Base-by-base conservation (phyloP, 2,329 filamentous ascomycete species). In the Mycosphaerella sp. region DNA sequence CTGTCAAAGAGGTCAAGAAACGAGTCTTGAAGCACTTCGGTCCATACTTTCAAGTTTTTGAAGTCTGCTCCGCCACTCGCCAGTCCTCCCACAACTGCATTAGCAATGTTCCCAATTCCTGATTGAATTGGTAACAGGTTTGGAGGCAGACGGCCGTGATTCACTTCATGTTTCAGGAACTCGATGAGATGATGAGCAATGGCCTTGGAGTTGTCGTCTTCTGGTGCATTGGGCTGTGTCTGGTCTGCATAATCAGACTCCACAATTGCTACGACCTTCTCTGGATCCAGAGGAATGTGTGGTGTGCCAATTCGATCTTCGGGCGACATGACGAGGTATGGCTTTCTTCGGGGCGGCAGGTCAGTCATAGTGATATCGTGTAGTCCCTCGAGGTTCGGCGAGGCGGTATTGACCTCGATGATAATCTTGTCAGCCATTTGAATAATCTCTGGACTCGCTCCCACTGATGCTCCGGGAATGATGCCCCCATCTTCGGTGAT, bases 341-440 rank as follows among this genome's bases (percentile, higher is more conserved):
- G 89, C 75, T 93, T 95, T 62, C 89, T 80, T 61, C 78, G 74
- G 2, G 89, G 89, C 14, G 89, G 89, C 9, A 91, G 75, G 62
- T 93, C 86, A n/a, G 86, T 89, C 80, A 91, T 86, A 58, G 87
- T 90, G 69, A 95, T 95, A 66, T 95, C 90, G 77, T 95, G 89
- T 14, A 95, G 80, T 49, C 89, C 90, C 70, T 93, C 86, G 66
- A 95, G 91, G 42, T 83, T 89, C 4, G 89, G 89, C 48, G 87
- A 81, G 1, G 89, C 77, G 0, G 90, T 95, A 77, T 95, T 95
- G 73, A 95, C 86, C 75, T 95, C 89, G 67, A 95, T 88, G 67
- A 95, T 89, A 73, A 95, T 82, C 80, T 95, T 95, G 70, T 95
- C 88, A 48, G 89, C 88, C 82, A 95, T 89, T 73, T 95, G 89